Percentiles rank a stretch among this genome's conserved stretches.
These are phyloP conservation scores for Schwanniomyces occidentalis DNA, from an alignment of 805 yeast species.

Conservation along the genomic window DNA sequence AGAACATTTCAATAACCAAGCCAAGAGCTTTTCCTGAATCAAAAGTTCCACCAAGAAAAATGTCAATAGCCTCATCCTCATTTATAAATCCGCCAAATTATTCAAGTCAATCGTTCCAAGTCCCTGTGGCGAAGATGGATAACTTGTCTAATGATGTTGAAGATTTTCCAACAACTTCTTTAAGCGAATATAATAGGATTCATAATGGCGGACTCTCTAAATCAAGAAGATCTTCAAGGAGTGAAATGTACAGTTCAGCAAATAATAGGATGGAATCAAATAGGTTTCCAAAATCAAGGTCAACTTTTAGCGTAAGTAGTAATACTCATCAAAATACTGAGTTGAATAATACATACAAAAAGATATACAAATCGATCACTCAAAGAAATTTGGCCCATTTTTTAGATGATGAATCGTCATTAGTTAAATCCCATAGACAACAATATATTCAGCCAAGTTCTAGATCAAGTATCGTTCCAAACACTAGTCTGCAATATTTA, in stretches of 20 bases:
- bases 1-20: conserved; percentile 32
- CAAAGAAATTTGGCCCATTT: conserved; percentile 26
- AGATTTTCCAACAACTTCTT: conserved; percentile 35
- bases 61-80: conserved; percentile 19
- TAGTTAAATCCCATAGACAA: conserved; percentile 16
- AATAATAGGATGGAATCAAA: conserved; percentile 56
- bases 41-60: conserved; percentile 27
- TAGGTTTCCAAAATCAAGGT: conserved; percentile 20
- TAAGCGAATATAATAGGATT: conserved; percentile 34
- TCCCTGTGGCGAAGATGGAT: conserved; percentile 1
- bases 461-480: too few relatives aligned
- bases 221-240: conserved; percentile 39
- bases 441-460: conserved; percentile 17
- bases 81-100: conserved; percentile 1
- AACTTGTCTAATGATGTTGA: conserved; percentile 7
- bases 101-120: conserved; percentile 2
- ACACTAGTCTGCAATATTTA: neutral
- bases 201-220: conserved; percentile 14
- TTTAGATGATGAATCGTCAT: conserved; percentile 5
- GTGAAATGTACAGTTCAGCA: conserved; percentile 44
- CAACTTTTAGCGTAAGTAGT: conserved; percentile 23
- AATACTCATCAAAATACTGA: conserved; percentile 15
- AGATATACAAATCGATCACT: conserved; percentile 38
- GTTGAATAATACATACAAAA: conserved; percentile 31
- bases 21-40: conserved; percentile 24